Evolutionary conservation across 2,329 filamentous ascomycete species (phyloP).

Genomic region (Beauveria varroae): DNA sequence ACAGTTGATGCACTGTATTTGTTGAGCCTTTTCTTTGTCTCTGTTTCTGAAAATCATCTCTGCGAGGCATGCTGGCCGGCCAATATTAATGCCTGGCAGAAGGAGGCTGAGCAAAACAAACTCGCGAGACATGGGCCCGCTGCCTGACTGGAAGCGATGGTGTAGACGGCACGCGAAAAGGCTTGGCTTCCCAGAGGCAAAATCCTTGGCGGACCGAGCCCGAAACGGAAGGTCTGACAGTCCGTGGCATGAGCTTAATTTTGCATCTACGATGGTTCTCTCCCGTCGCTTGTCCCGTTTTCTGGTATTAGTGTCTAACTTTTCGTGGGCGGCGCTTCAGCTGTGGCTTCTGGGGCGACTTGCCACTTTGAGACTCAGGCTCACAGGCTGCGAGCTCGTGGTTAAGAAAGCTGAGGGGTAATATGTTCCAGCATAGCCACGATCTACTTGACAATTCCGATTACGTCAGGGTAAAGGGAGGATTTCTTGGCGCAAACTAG

Average conservation of each 20-base stretch:
- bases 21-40: not conserved
- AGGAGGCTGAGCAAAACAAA: constrained; percentile 7
- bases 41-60: not conserved
- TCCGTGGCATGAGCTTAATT: not conserved
- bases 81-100: constrained; percentile 4
- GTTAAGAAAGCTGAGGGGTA: not conserved
- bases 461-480: not conserved
- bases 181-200: constrained; percentile 6
- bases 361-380: not conserved
- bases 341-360: not conserved
- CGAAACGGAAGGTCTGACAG: constrained; percentile 5
- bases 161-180: not conserved
- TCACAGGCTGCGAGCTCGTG: not conserved
- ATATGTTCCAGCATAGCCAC: constrained; percentile 4
- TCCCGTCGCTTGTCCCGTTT: not conserved
- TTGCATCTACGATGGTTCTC: constrained; percentile 1
- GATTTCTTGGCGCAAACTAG: not conserved
- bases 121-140: not conserved
- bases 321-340: not conserved
- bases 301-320: not conserved
- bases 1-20: not conserved
- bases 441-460: not conserved
- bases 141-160: not conserved
- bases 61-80: not conserved
- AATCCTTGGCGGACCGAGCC: constrained; percentile 5